Percentiles rank a stretch among this genome's conserved stretches.
Conservation (phyloP, 2,329 filamentous ascomycete species). For the Colletotrichum tabaci region DNA sequence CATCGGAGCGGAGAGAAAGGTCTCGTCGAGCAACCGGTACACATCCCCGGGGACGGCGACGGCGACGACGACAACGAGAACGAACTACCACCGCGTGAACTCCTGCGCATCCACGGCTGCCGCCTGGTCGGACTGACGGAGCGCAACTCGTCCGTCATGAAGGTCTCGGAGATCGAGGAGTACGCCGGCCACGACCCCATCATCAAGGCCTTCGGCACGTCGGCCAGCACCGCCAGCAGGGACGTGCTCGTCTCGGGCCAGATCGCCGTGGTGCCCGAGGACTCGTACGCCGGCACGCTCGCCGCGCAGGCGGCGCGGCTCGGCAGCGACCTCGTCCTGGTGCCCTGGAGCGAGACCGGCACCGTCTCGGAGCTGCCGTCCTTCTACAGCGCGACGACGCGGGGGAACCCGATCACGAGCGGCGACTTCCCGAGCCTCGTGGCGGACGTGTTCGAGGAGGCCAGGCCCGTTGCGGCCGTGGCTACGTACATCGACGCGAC, state of each 20-base stretch:
- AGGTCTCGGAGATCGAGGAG: slow-evolving; percentile 81
- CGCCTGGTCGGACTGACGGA: slow-evolving; percentile 84
- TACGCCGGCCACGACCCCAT: slow-evolving; percentile 79
- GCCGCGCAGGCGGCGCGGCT: slow-evolving; percentile 75
- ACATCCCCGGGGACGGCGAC: neutral
- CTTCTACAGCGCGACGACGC: slow-evolving; percentile 25
- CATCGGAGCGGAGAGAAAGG: slow-evolving; percentile 20
- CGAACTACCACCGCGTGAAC: slow-evolving; percentile 53
- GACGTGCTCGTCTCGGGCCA: slow-evolving; percentile 82
- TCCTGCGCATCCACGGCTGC: slow-evolving; percentile 84
- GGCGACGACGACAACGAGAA: too few species aligned
- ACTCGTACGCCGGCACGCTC: slow-evolving; percentile 80
- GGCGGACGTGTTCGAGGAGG: slow-evolving; percentile 15
- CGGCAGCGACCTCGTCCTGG: slow-evolving; percentile 75
- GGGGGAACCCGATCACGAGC: neutral
- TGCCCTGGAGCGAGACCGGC: slow-evolving; percentile 86
- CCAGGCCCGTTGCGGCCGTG: slow-evolving; percentile 14
- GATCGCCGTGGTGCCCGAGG: slow-evolving; percentile 79
- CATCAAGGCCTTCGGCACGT: slow-evolving; percentile 83
- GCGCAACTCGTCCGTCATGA: slow-evolving; percentile 89
- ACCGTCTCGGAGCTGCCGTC: slow-evolving; percentile 65
- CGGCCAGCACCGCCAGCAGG: slow-evolving; percentile 63
- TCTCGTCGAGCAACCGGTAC: slow-evolving; percentile 32
- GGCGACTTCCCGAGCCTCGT: slow-evolving; percentile 11
- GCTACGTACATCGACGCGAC: slow-evolving; percentile 23